Percentiles rank a stretch among this genome's conserved stretches.
Conservation (phyloP, 2,329 filamentous ascomycete species). For the Epichloe gansuensis region DNA sequence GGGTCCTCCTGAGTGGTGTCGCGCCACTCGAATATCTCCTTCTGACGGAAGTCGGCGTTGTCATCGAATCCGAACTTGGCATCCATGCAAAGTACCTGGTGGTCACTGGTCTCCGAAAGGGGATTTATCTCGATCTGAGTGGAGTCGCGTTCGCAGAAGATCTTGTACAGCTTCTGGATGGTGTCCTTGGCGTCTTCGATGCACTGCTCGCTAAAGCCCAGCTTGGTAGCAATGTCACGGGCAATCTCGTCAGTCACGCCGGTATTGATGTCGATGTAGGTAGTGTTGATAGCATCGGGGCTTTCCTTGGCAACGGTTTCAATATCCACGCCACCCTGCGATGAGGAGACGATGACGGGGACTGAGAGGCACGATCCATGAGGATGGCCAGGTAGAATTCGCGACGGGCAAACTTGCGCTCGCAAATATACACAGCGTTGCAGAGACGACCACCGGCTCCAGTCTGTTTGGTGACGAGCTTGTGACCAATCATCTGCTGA, state of each 20-base stretch:
- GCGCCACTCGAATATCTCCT: conserved; percentile 89
- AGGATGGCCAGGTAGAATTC: conserved; percentile 99
- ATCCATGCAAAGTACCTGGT: conserved; percentile 98
- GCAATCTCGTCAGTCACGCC: conserved; percentile 96
- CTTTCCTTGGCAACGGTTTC: conserved; percentile 97
- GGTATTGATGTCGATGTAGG: conserved; percentile 81
- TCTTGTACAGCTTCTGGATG: conserved; percentile 97
- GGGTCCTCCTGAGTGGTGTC: conserved; percentile 92
- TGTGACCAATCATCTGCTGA: conserved; percentile 98
- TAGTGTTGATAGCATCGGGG: conserved; percentile 91
- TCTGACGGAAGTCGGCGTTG: conserved; percentile 96
- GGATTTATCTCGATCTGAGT: conserved; percentile 99
- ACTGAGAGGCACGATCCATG: conserved; percentile 89
- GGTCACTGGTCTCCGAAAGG: conserved; percentile 93
- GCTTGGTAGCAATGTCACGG: conserved; percentile 73
- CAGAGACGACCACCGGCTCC: conserved; percentile 86
- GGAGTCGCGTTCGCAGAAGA: conserved; percentile 96
- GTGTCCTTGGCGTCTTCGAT: conserved; percentile 89
- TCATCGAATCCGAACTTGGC: conserved; percentile 98
- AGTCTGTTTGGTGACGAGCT: conserved; percentile 99
- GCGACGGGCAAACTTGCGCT: conserved; percentile 97
- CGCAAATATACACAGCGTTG: conserved; percentile 97
- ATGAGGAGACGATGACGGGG: conserved; percentile 92
- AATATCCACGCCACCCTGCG: conserved; percentile 98
- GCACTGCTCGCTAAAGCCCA: conserved; percentile 97